phyloP scores from a whole-genome alignment of 108 stramenopile genomes.

The Thalassiosira profunda region DNA sequence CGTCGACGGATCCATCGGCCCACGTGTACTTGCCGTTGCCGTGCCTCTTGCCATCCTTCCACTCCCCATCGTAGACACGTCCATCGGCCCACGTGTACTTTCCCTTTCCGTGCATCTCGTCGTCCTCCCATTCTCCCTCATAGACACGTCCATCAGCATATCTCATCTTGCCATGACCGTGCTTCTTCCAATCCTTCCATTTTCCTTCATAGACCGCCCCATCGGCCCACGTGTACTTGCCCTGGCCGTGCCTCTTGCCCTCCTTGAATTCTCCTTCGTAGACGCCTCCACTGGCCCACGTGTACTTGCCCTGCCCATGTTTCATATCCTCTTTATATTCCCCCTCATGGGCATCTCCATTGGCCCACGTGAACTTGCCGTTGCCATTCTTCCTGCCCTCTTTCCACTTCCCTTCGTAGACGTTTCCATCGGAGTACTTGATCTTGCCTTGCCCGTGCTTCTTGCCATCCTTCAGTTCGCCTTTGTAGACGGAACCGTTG shows the following conservation, averaged over 20 bases:
- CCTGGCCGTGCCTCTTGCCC: constrained; percentile 21
- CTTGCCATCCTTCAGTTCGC: constrained; percentile 69
- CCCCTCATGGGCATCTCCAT: constrained; percentile 23
- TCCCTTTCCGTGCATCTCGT: constrained; percentile 20
- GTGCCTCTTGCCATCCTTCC: constrained; percentile 17
- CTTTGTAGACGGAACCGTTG: constrained; percentile 92
- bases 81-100: constrained; percentile 24
- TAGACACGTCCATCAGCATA: constrained; percentile 71
- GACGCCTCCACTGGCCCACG: constrained; percentile 8
- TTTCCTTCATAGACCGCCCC: not conserved
- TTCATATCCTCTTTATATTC: constrained; percentile 24
- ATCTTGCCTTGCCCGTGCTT: constrained; percentile 22
- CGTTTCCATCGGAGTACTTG: constrained; percentile 10
- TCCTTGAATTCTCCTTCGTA: constrained; percentile 10
- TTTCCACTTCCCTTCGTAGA: constrained; percentile 19
- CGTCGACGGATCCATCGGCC: constrained; percentile 20
- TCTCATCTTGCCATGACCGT: constrained; percentile 13
- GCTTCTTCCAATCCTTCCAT: not conserved
- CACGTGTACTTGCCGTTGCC: constrained; percentile 27
- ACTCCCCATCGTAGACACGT: constrained; percentile 20
- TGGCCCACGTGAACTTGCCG: constrained; percentile 14
- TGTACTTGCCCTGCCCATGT: constrained; percentile 17
- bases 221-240: constrained; percentile 3
- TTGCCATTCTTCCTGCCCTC: constrained; percentile 26
- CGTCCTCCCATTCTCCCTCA: constrained; percentile 24